Percentiles rank a stretch among this genome's conserved stretches.
phyloP scores from a whole-genome alignment of 257 asterid genomes.

The Verbena officinalis region DNA sequence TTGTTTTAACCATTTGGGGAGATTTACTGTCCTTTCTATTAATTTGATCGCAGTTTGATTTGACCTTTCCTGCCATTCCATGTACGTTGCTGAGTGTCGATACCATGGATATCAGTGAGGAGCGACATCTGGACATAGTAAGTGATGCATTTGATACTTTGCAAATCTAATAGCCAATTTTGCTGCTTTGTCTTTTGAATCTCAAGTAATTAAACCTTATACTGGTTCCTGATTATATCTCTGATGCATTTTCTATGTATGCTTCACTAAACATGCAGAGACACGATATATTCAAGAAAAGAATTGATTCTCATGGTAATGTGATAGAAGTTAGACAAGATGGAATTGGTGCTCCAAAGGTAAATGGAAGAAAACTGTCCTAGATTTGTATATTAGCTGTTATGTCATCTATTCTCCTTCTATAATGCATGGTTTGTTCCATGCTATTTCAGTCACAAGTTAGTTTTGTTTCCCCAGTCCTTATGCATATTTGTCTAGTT shows the following conservation, averaged over 20 bases:
- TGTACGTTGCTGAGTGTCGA: constrained; percentile 93
- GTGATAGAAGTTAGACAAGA: constrained; percentile 81
- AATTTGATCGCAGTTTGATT: constrained; percentile 76
- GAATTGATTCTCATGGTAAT: constrained; percentile 81
- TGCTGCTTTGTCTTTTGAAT: constrained; percentile 24
- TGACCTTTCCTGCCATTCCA: constrained; percentile 83
- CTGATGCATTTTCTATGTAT: constrained; percentile 20
- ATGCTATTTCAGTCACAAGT: constrained; percentile 4
- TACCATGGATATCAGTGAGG: constrained; percentile 99
- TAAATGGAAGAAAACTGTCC: constrained; percentile 33
- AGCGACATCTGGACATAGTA: constrained; percentile 92
- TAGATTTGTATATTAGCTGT: constrained; percentile 18
- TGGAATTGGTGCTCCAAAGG: constrained; percentile 96
- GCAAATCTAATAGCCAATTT: constrained; percentile 3
- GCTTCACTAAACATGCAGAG: constrained; percentile 55
- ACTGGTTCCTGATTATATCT: constrained; percentile 16
- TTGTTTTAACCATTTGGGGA: constrained; percentile 8
- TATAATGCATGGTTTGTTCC: background rate
- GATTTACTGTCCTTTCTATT: constrained; percentile 25
- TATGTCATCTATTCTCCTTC: background rate
- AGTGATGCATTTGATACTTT: constrained; percentile 33
- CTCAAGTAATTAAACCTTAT: constrained; percentile 6
- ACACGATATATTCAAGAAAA: constrained; percentile 90
- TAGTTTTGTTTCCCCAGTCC: constrained; percentile 9
- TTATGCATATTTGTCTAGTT: constrained; percentile 14